Evolutionary conservation across 2,329 filamentous ascomycete species (phyloP), one percentile per base, ranked within the genome.

Genomic region (Aspergillus oerlinghausenensis): DNA sequence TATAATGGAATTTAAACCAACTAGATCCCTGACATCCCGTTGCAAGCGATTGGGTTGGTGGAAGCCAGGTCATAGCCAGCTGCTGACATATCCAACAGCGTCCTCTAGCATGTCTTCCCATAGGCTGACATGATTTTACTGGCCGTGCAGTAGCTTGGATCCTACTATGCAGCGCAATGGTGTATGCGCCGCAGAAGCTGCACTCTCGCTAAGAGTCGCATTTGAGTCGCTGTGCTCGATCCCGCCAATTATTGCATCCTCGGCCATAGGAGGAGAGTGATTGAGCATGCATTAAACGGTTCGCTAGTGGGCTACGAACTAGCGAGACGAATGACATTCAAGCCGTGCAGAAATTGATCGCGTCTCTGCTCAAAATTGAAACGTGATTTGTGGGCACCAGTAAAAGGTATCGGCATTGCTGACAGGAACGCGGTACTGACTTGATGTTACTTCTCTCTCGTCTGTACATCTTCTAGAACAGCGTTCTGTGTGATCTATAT

Each of bases 391-490:
- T 19, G 11, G 17, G 21, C 40, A 21, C n/a, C n/a, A 4, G 40
- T 7, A 43, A 43, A 21, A 43, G 7, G 10, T 11, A 6, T 19
- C 19, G 3, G 40, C 40, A 43, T 19, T 9, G 19, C n/a, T 43
- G 40, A 9, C 21, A 9, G 40, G 21, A 11, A 43, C n/a, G n/a
- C 9, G 43, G 23, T n/a, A 17, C 19, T 35, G 19, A 40, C 14
- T 23, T 26, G 11, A 14, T 23, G 8, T 55, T 54, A 49, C 51
- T 52, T 29, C 32, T 57, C 45, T 38, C 25, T 57, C 57, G 56
- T 55, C 47, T 60, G 54, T 45, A 28, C 50, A 43, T 48, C 32
- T 32, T 56, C 50, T 54, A 51, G 54, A 59, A 59, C 19, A 32
- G 54, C 32, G 29, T 28, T 49, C 32, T 45, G 38, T 50, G 49